Evolutionary conservation across 306 rosid species (phyloP), one percentile per base, ranked within the genome.

Genomic region (Carpinus fangiana): DNA sequence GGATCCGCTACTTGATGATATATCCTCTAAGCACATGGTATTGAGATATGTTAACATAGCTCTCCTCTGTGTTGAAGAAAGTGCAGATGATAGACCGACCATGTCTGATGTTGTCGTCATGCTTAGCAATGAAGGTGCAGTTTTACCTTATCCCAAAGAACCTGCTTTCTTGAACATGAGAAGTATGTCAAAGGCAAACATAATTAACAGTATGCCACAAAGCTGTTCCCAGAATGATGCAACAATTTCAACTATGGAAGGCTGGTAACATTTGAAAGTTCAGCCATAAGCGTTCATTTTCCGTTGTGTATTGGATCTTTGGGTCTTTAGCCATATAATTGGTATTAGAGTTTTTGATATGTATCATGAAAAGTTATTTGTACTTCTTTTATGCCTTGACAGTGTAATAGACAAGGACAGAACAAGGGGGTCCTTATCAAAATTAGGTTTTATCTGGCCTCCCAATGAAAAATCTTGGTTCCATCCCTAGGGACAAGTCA

Each of bases 81-180:
- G 79, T n/a, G 64, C 87, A 61, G 75, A 13, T 1, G 87, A 84
- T 16, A 81, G 87, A 12, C 85, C 87, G 12, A 74, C 66, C 53
- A 77, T 84, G 82, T 77, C 82, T 43, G 82, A 80, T 48, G 82
- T 77, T 77, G 85, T 81, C 56, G 62, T 8, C 5, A 53, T 53
- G 57, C 21, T 53, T 17, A 80, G 80, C 14, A 81, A 53, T 53
- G 57, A 53, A 13, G 4, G 8, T 17, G n/a, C 0, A 53, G 20
- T 53, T 53, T 21, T 53, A 17, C 57, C 57, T 53, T 17, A 53
- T 53, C 57, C 87, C 8, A 73, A 53, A 2, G 8, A 53, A 53
- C 57, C 57, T 53, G 57, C 20, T 13, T 53, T 53, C 57, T 53
- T 5, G 2, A 13, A 13, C 4, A 7, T 53, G 21, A 53, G 57